Base-by-base conservation (phyloP, 2,329 filamentous ascomycete genomes). In the Botrytis deweyae region DNA sequence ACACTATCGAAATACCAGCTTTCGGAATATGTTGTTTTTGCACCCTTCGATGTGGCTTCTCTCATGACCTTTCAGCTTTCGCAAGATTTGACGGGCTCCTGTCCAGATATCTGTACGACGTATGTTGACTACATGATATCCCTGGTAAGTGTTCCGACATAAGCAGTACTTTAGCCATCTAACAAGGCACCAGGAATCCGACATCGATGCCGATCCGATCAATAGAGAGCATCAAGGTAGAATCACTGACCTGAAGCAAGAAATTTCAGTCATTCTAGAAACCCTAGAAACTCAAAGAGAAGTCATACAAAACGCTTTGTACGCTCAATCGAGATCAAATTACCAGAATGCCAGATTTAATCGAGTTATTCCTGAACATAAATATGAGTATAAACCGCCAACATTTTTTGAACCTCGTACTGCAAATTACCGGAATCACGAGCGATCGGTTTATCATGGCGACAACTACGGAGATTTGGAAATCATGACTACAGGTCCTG, bases 81-180 rank as follows among this genome's bases (percentile, higher is more conserved):
- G 9, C 69, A 74, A 68, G 74, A 75, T 38, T 46, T 72, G 5
- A 77, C 68, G 46, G 67, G 68, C 7, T 65, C 72, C 9, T 55
- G 74, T 61, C 46, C 72, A 38, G 75, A 78, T 61, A 77, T 77
- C 18, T 73, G 68, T 20, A 72, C 76, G 49, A 72, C 74, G 3
- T 78, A 78, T 63, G 49, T 74, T 61, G 76, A 78, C 49, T 78
- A 78, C 63, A 73, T 78, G 29, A 75, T 68, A 36, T 72, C 62
- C 25, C 29, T 78, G 16, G 77, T 78, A 58, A 68, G 76, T 72
- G 8, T 38, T 40, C 20, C 22, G 33, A 42, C 1, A 20, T 36
- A 14, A 38, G 14, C 1, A n/a, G 10, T n/a, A 38, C 20, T 18
- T 12, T 18, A 42, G 40, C 42, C 40, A 69, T 69, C 49, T 69